These are phyloP conservation scores for Lignosus rhinocerotis DNA, from an alignment of 1,284 basidiomycete genomes.

Conservation along the genomic window DNA sequence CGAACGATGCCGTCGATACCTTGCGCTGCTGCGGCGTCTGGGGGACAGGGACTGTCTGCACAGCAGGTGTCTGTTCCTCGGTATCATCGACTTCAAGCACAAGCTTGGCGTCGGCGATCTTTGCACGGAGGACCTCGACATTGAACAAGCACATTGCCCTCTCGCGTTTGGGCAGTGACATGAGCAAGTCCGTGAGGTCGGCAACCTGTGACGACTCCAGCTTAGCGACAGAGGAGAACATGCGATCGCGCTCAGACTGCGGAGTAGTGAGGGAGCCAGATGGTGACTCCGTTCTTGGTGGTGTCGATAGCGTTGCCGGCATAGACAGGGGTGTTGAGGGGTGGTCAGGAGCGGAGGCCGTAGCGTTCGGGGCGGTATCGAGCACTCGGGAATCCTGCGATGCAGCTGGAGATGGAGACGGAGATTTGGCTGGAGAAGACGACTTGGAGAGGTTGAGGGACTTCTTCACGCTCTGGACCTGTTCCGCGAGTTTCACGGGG, in stretches of 20 bases:
- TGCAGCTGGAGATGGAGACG: conserved; percentile 47
- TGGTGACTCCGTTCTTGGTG: conserved; percentile 78
- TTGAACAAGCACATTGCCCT: conserved; percentile 91
- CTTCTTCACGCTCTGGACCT: conserved; percentile 53
- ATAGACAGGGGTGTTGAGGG: conserved; percentile 80
- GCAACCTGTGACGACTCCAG: conserved; percentile 57
- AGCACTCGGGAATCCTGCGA: conserved; percentile 67
- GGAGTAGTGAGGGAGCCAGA: conserved; percentile 68
- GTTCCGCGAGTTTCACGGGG: conserved; percentile 58
- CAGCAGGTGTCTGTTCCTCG: conserved; percentile 41
- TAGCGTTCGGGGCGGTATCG: conserved; percentile 63
- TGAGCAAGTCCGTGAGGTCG: conserved; percentile 77
- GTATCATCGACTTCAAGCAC: conserved; percentile 74
- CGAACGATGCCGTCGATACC: conserved; percentile 41
- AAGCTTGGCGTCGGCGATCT: conserved; percentile 80
- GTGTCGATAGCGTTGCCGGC: conserved; percentile 68
- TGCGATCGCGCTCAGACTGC: conserved; percentile 72
- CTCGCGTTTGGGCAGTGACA: conserved; percentile 85
- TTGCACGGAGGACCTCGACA: conserved; percentile 72
- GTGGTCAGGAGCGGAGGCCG: conserved; percentile 80
- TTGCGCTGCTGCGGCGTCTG: conserved; percentile 68
- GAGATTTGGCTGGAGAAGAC: conserved; percentile 39
- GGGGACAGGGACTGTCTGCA: conserved; percentile 39
- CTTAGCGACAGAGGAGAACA: conserved; percentile 65
- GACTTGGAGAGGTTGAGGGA: conserved; percentile 39